Evolutionary conservation across 345 rosid species (phyloP).

Genomic region (Eucalyptus sp.): DNA sequence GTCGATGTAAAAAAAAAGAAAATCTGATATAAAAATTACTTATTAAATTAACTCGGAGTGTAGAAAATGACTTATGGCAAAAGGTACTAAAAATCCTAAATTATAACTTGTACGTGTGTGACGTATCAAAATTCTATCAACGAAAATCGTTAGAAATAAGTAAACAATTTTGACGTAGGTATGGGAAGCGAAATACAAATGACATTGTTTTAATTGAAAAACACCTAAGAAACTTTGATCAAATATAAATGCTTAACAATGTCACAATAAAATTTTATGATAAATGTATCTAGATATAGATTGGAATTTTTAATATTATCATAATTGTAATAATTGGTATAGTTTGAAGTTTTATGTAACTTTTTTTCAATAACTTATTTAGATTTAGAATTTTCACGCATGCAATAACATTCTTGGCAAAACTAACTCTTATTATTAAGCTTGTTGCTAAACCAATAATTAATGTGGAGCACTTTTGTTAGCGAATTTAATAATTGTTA

Average conservation of each 20-base stretch:
- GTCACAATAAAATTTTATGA: no score
- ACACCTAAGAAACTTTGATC: no score
- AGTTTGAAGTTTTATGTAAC: no score
- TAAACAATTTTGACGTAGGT: no score
- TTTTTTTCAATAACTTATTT: not conserved
- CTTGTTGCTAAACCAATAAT: not conserved
- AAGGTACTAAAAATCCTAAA: not conserved
- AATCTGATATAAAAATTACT: not conserved
- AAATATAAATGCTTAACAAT: no score
- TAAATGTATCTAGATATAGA: no score
- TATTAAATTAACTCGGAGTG: not conserved
- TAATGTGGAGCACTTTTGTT: not conserved
- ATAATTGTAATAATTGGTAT: no score
- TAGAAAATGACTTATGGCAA: not conserved
- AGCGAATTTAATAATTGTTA: not conserved
- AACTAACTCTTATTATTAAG: not conserved
- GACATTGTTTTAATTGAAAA: no score
- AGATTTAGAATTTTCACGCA: not conserved
- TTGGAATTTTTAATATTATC: no score
- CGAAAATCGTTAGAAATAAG: no score
- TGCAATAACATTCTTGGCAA: not conserved
- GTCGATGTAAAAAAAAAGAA: not conserved
- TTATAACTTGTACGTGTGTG: no score
- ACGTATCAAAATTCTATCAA: not conserved
- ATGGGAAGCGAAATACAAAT: accelerated